Conservation (phyloP, 176 grass and related monocot species). For the Themeda triandra region DNA sequence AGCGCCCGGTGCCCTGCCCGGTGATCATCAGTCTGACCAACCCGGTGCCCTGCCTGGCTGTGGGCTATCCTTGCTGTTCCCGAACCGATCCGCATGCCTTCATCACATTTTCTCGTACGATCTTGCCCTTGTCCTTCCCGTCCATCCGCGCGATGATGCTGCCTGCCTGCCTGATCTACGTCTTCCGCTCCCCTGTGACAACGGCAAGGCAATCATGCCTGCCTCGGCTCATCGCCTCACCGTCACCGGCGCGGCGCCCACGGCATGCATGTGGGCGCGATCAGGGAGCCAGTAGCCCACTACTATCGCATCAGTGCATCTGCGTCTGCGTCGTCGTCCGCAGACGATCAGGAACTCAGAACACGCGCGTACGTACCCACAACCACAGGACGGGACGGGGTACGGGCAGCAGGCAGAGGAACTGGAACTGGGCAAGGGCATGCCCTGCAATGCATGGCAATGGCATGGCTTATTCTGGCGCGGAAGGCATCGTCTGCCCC, state of each 20-base stretch:
- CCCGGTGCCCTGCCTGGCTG: too few species aligned
- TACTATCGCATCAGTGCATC: neutral
- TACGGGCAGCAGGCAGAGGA: too few species aligned
- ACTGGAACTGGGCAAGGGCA: too few species aligned
- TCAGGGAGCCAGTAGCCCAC: neutral
- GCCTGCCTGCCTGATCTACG: neutral
- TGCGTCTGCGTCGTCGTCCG: neutral
- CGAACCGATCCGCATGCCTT: too few species aligned
- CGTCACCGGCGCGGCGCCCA: neutral
- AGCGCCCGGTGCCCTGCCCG: too few species aligned
- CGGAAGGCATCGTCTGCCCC: neutral
- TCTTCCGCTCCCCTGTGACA: neutral
- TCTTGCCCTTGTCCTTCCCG: neutral
- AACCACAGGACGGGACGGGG: neutral
- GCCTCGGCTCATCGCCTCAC: neutral
- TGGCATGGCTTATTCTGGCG: too few species aligned
- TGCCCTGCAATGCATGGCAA: too few species aligned
- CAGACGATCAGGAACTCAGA: neutral
- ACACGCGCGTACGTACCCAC: neutral
- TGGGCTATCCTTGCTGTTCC: too few species aligned
- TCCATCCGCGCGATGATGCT: neutral
- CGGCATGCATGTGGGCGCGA: neutral
- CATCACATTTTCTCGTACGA: neutral
- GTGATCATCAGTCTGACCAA: too few species aligned
- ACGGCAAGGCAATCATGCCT: slow-evolving; percentile 11